Evolutionary conservation across 768 basidiomycete species (phyloP), one percentile per base, ranked within the genome.

Genomic region (Termitomyces eurrhizus): DNA sequence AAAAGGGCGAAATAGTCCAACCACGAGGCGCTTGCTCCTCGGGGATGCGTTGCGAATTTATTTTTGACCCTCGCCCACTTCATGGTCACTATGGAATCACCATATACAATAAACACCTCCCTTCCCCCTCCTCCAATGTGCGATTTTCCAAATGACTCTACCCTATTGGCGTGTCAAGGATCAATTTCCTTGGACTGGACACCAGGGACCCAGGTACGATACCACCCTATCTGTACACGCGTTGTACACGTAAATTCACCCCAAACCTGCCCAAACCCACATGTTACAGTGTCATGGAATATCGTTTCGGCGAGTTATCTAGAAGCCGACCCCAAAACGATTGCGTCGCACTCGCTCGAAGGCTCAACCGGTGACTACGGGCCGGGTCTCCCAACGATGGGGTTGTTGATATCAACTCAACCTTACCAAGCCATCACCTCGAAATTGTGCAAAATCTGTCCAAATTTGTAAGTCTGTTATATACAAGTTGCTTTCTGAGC

Each of bases 321-420:
- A 37, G 52, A 54, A 29, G 39, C 52, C 52, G 52, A 41, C 52
- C 52, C 39, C 52, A 53, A 53, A 53, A 52, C 36, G 21, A 52
- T n/a, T 13, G 1, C 13, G 29, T 42, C 48, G 8, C 29, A 29
- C 12, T 12, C 21, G 12, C 6, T 13, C 48, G 16, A 29, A 49
- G 39, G 39, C 16, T 14, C 3, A 18, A 42, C 18, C 41, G 18
- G 41, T n/a, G 18, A 29, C 5, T 48, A 48, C 46, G 48, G 48
- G 32, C 48, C 48, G 48, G 14, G 7, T 14, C 2, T 16, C 36
- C 36, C 36, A 11, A 41, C 4, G 36, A 37, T 12, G 36, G 3
- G 9, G 29, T 29, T 29, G 29, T 29, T 3, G 36, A 37, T 11
- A 37, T 37, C 36, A 37, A 37, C 12, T 37, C 36, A 37, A 37